Conservation (phyloP, 2,329 filamentous ascomycete species). For the Cadophora malorum region DNA sequence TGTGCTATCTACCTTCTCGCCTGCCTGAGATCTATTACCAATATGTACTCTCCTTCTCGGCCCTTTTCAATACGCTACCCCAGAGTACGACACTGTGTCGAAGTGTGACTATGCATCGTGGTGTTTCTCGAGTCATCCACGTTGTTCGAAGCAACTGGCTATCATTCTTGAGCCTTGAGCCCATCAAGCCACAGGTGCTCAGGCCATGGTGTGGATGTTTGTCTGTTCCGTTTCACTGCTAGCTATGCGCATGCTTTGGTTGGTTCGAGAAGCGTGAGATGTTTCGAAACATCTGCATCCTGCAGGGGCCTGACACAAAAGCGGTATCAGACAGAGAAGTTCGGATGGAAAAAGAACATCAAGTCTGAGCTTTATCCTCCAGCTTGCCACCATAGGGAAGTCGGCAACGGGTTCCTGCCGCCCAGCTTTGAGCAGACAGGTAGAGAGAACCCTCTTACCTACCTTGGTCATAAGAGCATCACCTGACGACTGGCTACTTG, state of each 20-base stretch:
- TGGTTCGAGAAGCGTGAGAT: conserved; percentile 14
- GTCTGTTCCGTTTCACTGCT: conserved; percentile 20
- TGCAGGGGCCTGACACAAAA: conserved; percentile 24
- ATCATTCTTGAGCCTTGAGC: conserved; percentile 12
- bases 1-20: conserved; percentile 10
- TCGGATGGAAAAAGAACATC: conserved; percentile 26
- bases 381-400: not conserved
- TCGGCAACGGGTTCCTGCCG: not conserved
- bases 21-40: conserved; percentile 12
- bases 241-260: conserved; percentile 20
- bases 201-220: conserved; percentile 19
- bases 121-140: conserved; percentile 20
- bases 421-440: not conserved
- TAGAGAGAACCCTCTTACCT: not conserved
- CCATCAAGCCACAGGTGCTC: conserved; percentile 15
- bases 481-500: not conserved
- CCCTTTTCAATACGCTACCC: conserved; percentile 23
- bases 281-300: not conserved
- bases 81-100: conserved; percentile 6
- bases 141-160: conserved; percentile 8
- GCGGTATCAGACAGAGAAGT: conserved; percentile 26
- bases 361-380: not conserved
- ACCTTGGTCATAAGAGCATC: not conserved
- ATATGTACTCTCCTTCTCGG: conserved; percentile 18
- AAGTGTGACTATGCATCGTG: conserved; percentile 25